Percentiles rank a stretch among this genome's conserved stretches.
Conservation (phyloP, 2,329 filamentous ascomycete genomes). For the Alternaria infectoria region DNA sequence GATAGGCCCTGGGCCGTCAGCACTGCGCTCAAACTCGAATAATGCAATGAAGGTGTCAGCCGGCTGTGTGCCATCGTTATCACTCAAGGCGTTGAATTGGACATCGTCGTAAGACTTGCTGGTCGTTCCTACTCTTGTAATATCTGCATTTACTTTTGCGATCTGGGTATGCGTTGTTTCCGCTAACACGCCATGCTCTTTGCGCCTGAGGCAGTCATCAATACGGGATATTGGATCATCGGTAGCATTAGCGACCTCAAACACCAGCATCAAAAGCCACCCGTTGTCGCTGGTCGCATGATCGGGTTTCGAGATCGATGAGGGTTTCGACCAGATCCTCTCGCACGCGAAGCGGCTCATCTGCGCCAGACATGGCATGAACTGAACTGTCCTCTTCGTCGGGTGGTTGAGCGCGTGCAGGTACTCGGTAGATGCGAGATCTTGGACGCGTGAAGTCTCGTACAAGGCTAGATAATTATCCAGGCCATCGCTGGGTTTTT, state of each 20-base stretch:
- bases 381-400: conserved; percentile 14
- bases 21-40: background rate
- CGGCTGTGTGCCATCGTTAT: background rate
- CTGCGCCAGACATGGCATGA: conserved; percentile 18
- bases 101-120: conserved; percentile 19
- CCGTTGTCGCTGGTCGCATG: background rate
- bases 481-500: background rate
- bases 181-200: background rate
- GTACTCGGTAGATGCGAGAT: conserved; percentile 14
- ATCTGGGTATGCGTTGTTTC: background rate
- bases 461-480: conserved; percentile 18
- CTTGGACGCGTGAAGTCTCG: conserved; percentile 4
- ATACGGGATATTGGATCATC: background rate
- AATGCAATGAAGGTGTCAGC: conserved; percentile 6
- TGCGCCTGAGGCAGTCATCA: background rate
- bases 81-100: background rate
- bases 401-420: conserved; percentile 14
- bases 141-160: background rate
- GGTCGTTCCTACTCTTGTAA: conserved; percentile 11
- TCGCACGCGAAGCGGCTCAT: conserved; percentile 21
- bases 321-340: background rate
- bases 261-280: conserved; percentile 2
- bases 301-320: background rate
- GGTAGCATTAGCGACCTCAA: background rate
- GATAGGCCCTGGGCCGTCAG: background rate